phyloP scores from a whole-genome alignment of 257 asterid species.

The Schizonepeta tenuifolia region DNA sequence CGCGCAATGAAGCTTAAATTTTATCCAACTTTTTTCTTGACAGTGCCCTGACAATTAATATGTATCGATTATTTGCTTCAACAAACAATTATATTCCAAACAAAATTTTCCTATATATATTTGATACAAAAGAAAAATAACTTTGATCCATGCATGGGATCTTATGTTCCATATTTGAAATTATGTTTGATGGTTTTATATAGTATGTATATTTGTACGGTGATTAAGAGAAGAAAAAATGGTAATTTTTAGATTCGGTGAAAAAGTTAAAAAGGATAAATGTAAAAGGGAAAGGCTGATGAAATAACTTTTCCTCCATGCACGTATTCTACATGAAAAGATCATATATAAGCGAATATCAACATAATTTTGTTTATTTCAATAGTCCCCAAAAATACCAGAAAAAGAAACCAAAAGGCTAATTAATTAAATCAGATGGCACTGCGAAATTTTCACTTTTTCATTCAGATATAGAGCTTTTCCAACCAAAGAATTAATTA shows the following conservation, averaged over 20 bases:
- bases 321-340: constrained; percentile 14
- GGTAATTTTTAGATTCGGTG: constrained; percentile 1
- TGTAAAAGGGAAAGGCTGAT: constrained; percentile 8
- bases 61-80: too few species aligned
- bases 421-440: background rate
- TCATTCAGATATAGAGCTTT: background rate
- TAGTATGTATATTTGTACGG: background rate
- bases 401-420: background rate
- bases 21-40: too few species aligned
- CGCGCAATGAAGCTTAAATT: too few species aligned
- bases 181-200: background rate
- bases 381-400: background rate
- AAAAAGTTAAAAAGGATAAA: background rate
- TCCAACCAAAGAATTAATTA: background rate
- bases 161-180: background rate
- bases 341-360: background rate
- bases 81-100: too few species aligned
- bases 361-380: background rate
- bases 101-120: too few species aligned
- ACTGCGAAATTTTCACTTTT: background rate
- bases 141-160: too few species aligned
- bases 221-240: background rate
- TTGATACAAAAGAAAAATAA: too few species aligned
- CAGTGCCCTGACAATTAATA: too few species aligned
- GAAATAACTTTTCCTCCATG: constrained; percentile 27